Evolutionary conservation across 345 rosid species (phyloP), one percentile per base, ranked within the genome.

Genomic region (Aquilaria yunnanensis): DNA sequence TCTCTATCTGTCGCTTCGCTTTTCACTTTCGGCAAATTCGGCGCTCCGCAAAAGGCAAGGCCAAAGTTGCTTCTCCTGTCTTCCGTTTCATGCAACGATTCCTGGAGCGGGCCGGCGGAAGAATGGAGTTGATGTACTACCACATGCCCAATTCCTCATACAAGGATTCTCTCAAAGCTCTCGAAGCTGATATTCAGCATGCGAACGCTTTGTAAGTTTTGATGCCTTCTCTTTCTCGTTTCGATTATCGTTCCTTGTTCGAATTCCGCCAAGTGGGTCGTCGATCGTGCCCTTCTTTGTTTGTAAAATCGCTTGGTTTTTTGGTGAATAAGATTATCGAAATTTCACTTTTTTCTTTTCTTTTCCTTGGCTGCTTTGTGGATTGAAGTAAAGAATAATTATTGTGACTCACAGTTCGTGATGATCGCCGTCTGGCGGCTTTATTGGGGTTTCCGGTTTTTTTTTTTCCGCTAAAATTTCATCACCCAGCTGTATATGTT

Each of bases 101-200:
- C 43, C 43, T 37, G 43, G 43, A 37, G 43, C 43, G 43, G 2
- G 43, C 43, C 43, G 43, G 7, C 6, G 43, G 43, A 5, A 23
- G 23, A 37, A 37, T 37, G 43, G 43, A 37, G 43, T 37, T 37
- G 76, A 64, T 85, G 85, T 73, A 77, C 57, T 84, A 77, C 66
- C 82, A 84, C 74, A 66, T 81, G 77, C 73, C 77, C 49, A 79
- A 77, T 78, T 74, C 83, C 52, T 85, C 86, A 48, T 83, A 80
- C 74, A 83, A 77, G 76, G 98, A 93, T 62, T 85, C 91, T 23
- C 76, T 93, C 65, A 86, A 90, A 63, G 81, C 77, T 61, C 61
- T 93, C 32, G 97, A 93, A 76, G 90, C 92, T 67, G 97, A 93
- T 69, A 80, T 93, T 6, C 90, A 88, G 37, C 88, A 83, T 74